Percentiles rank a stretch among this genome's conserved stretches.
Conservation (phyloP, 192 early-diverging fungal genomes). For the Phycomyces nitens region DNA sequence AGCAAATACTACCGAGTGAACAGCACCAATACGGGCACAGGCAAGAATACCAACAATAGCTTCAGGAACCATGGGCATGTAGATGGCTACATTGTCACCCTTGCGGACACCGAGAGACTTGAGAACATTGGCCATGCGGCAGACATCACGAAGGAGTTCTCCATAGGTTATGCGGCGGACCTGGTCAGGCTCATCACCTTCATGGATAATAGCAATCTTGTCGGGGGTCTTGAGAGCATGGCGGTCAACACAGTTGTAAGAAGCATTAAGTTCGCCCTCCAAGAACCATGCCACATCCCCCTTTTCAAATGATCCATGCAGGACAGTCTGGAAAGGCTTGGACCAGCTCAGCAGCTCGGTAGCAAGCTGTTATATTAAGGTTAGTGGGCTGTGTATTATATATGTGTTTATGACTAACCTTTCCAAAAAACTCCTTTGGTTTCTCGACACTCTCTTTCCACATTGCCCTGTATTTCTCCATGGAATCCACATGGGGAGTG, state of each 20-base stretch:
- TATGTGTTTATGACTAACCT: conserved; percentile 41
- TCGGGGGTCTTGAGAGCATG: conserved; percentile 76
- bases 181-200: conserved; percentile 85
- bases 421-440: conserved; percentile 81
- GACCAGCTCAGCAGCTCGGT: conserved; percentile 78
- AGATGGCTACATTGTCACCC: conserved; percentile 94
- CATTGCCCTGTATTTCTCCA: conserved; percentile 77
- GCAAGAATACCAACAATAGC: conserved; percentile 89
- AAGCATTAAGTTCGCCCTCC: conserved; percentile 88
- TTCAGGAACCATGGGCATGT: conserved; percentile 97
- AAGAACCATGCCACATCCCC: conserved; percentile 95
- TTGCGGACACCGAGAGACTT: conserved; percentile 80
- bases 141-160: conserved; percentile 79
- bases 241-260: conserved; percentile 95
- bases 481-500: conserved; percentile 68
- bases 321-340: conserved; percentile 71
- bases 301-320: conserved; percentile 68
- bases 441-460: conserved; percentile 79
- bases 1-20: conserved; percentile 97
- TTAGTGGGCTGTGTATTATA: background rate
- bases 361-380: conserved; percentile 52
- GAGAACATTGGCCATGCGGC: conserved; percentile 81
- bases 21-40: conserved; percentile 87
- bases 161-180: conserved; percentile 77
- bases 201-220: conserved; percentile 81